Evolutionary conservation across 495 filamentous ascomycete genomes (phyloP).

Genomic region (Neurospora sp.): DNA sequence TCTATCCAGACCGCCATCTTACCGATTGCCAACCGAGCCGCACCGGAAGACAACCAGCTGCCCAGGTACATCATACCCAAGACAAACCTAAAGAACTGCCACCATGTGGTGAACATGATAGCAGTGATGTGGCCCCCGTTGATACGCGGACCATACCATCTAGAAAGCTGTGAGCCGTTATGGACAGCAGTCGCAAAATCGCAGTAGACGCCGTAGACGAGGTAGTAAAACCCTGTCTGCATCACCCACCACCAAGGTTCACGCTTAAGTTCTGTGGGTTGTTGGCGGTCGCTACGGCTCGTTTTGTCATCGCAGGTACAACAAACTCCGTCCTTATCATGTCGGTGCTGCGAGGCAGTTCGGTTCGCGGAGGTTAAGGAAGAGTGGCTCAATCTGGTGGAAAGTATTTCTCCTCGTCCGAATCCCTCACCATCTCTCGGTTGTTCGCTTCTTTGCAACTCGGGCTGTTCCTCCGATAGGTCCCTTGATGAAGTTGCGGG

Average conservation of each 20-base stretch:
- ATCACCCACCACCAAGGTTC: neutral
- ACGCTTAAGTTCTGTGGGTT: neutral
- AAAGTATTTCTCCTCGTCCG: neutral
- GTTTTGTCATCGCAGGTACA: neutral
- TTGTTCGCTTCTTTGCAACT: neutral
- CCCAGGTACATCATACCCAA: neutral
- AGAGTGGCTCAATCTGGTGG: neutral
- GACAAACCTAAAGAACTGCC: conserved; percentile 1
- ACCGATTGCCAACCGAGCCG: neutral
- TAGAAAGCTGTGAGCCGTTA: conserved; percentile 3
- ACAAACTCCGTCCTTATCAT: neutral
- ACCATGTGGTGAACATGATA: conserved; percentile 1
- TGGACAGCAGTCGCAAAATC: neutral
- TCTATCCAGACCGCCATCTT: neutral
- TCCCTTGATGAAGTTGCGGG: neutral
- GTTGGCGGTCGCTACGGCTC: neutral
- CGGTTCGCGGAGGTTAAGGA: neutral
- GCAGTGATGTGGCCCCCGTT: neutral
- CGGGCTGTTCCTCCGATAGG: neutral
- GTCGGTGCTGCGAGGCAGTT: neutral
- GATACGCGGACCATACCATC: neutral
- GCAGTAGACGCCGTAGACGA: neutral
- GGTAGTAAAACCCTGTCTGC: neutral
- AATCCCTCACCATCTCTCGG: neutral
- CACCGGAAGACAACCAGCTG: neutral